A percentile compares a stretch with the other conserved stretches of the same genome.
Conservation (phyloP, 1,284 basidiomycete species). For the Apiotrichum laibachii region DNA sequence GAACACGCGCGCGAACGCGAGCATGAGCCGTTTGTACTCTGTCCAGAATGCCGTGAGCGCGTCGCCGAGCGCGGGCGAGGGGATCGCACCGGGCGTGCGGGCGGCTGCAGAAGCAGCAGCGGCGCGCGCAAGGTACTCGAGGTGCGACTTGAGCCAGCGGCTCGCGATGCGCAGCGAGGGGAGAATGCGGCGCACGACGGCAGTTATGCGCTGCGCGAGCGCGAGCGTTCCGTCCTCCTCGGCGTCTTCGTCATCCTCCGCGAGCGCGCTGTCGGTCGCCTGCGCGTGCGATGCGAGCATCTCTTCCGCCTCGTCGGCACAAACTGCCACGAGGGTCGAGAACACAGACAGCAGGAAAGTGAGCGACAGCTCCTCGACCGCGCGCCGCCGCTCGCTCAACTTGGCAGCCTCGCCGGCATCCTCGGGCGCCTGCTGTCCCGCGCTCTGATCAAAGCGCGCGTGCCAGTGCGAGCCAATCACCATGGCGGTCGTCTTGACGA, state of each 20-base stretch:
- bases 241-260: slow-evolving; percentile 30
- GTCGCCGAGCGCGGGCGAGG: slow-evolving; percentile 23
- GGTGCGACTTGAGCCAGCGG: slow-evolving; percentile 83
- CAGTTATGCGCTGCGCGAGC: slow-evolving; percentile 76
- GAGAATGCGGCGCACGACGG: slow-evolving; percentile 76
- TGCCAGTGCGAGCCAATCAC: slow-evolving; percentile 78
- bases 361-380: slow-evolving; percentile 66
- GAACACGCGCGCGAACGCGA: slow-evolving; percentile 65
- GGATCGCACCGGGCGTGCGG: too few species aligned
- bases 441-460: slow-evolving; percentile 59
- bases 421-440: slow-evolving; percentile 23
- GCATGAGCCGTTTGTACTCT: slow-evolving; percentile 67
- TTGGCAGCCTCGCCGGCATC: slow-evolving; percentile 12
- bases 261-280: slow-evolving; percentile 22
- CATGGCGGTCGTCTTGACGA: slow-evolving; percentile 70
- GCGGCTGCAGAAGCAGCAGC: neutral
- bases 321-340: slow-evolving; percentile 65
- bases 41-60: slow-evolving; percentile 64
- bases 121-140: slow-evolving; percentile 61
- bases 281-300: slow-evolving; percentile 22
- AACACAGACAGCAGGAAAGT: slow-evolving; percentile 71
- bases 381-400: slow-evolving; percentile 28
- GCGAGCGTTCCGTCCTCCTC: slow-evolving; percentile 48
- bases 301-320: slow-evolving; percentile 56
- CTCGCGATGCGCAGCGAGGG: slow-evolving; percentile 81